These are phyloP conservation scores for Phytophthora quininea DNA, from an alignment of 352 stramenopile genomes.

Conservation along the genomic window DNA sequence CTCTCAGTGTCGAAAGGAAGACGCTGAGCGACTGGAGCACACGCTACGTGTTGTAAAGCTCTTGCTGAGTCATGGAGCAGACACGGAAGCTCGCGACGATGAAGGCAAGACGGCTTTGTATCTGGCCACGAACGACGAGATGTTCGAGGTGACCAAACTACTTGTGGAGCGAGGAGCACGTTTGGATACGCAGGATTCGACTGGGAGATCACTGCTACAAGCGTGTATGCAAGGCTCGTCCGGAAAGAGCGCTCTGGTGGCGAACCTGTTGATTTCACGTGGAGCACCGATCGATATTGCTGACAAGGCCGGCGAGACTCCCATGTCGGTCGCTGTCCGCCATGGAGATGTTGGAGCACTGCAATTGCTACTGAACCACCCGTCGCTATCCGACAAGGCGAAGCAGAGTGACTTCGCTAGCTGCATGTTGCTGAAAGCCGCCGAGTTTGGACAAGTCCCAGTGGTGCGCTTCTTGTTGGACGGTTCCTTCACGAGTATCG, in stretches of 20 bases:
- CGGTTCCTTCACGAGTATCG: constrained; percentile 31
- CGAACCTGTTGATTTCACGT: constrained; percentile 36
- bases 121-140: constrained; percentile 41
- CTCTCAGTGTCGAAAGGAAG: constrained; percentile 37
- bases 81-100: constrained; percentile 27
- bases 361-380: constrained; percentile 40
- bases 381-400: constrained; percentile 26
- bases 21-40: constrained; percentile 31
- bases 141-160: constrained; percentile 33
- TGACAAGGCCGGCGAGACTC: constrained; percentile 29
- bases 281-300: constrained; percentile 30
- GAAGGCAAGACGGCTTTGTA: constrained; percentile 42
- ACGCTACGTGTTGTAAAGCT: constrained; percentile 37
- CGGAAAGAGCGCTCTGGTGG: constrained; percentile 32
- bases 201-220: constrained; percentile 30
- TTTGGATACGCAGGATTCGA: constrained; percentile 31
- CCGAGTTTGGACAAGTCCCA: constrained; percentile 30
- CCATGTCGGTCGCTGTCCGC: constrained; percentile 30
- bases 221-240: constrained; percentile 24
- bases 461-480: constrained; percentile 34
- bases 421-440: constrained; percentile 29
- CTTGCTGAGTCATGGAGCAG: constrained; percentile 30
- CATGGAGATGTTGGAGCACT: constrained; percentile 26
- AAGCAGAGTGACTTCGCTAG: constrained; percentile 31
- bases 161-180: constrained; percentile 34